Evolutionary conservation across 2,329 filamentous ascomycete species (phyloP).

Genomic region (Aspergillus glaucus): DNA sequence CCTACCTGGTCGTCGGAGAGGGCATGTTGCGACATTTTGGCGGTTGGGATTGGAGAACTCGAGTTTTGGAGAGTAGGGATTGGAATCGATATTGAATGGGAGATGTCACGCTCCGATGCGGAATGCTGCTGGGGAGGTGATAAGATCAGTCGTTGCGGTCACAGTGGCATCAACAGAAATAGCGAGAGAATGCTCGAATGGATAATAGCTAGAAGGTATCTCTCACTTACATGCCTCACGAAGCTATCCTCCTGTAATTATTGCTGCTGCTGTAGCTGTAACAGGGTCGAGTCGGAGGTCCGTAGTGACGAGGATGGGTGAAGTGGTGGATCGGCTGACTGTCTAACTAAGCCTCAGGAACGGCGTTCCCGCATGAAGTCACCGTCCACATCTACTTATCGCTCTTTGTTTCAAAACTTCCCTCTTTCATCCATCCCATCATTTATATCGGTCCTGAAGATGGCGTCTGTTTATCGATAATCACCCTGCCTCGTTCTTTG

Average conservation of each 20-base stretch:
- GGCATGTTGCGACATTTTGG: constrained; percentile 88
- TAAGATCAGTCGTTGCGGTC: not conserved
- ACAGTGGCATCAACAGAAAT: not conserved
- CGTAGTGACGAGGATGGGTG: not conserved
- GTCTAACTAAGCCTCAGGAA: constrained; percentile 4
- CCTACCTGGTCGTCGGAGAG: constrained; percentile 94
- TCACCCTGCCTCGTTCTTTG: constrained; percentile 1
- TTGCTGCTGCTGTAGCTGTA: not conserved
- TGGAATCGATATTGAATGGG: constrained; percentile 3
- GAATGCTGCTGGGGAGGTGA: constrained; percentile 4
- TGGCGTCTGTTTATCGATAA: constrained; percentile 16
- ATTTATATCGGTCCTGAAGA: constrained; percentile 5
- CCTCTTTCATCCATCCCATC: not conserved
- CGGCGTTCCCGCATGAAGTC: constrained; percentile 4
- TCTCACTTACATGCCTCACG: not conserved
- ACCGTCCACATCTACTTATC: not conserved
- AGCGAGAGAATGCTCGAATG: not conserved
- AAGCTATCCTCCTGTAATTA: not conserved
- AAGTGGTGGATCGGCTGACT: constrained; percentile 10
- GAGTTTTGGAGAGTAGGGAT: constrained; percentile 1
- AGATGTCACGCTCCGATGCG: constrained; percentile 13
- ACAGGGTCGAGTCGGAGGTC: not conserved
- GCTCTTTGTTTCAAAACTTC: not conserved
- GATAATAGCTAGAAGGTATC: not conserved
- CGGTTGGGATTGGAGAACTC: constrained; percentile 19